These are phyloP conservation scores for Lojkania enalia DNA, from an alignment of 2,329 filamentous ascomycete species.

Conservation along the genomic window DNA sequence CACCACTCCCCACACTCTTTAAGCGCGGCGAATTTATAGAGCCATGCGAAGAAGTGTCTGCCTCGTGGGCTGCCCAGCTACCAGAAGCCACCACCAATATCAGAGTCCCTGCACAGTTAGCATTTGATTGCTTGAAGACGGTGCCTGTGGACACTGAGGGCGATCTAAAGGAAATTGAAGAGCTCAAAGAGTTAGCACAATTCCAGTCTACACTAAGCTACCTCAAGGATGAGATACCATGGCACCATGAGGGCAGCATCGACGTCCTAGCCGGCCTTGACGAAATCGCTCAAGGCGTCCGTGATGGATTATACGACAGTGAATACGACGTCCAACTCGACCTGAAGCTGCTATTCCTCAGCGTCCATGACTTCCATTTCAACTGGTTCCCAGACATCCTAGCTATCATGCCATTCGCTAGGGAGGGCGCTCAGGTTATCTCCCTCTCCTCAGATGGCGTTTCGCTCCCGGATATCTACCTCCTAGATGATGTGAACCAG, in stretches of 20 bases:
- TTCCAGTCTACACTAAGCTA: constrained; percentile 38
- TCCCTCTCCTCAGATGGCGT: constrained; percentile 32
- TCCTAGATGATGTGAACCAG: constrained; percentile 18
- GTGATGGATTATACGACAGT: constrained; percentile 23
- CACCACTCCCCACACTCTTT: constrained; percentile 11
- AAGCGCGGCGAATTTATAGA: constrained; percentile 8
- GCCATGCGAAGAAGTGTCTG: constrained; percentile 14
- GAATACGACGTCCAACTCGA: constrained; percentile 40
- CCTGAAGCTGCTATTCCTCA: constrained; percentile 22
- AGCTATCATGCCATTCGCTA: constrained; percentile 19
- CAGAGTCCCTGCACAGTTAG: constrained; percentile 14
- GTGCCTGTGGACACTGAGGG: constrained; percentile 27
- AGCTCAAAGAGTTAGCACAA: constrained; percentile 25
- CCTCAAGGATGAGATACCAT: constrained; percentile 28
- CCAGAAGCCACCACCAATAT: constrained; percentile 8
- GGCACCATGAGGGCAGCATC: constrained; percentile 27
- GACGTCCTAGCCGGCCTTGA: constrained; percentile 32
- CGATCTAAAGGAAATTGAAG: constrained; percentile 19
- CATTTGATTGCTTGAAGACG: constrained; percentile 22
- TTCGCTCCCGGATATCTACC: constrained; percentile 32
- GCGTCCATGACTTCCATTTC: constrained; percentile 37
- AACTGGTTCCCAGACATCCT: constrained; percentile 26
- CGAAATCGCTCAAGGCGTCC: constrained; percentile 20
- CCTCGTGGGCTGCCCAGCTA: constrained; percentile 7
- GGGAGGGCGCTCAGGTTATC: constrained; percentile 32